Conservation (phyloP, 768 basidiomycete genomes). For the Fibroporia radiculosa region DNA sequence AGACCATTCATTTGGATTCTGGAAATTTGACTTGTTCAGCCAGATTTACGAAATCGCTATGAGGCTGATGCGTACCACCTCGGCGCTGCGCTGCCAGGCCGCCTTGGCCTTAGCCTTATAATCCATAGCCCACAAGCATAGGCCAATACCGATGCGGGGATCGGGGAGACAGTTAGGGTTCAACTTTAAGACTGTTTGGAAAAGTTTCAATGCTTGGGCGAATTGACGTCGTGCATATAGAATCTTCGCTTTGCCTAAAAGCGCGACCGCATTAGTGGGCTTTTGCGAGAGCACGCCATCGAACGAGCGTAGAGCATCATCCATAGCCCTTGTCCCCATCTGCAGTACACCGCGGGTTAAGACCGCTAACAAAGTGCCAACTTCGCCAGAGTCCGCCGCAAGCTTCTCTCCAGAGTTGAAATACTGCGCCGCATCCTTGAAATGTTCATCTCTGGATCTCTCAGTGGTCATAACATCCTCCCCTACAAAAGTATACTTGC, state of each 20-base stretch:
- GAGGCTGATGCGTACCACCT: constrained; percentile 45
- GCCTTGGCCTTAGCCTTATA: constrained; percentile 74
- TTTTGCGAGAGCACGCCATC: constrained; percentile 70
- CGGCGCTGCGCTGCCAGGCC: constrained; percentile 87
- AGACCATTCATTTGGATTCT: constrained; percentile 78
- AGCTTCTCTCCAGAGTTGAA: constrained; percentile 54
- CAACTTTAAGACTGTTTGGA: constrained; percentile 76
- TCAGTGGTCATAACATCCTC: constrained; percentile 55
- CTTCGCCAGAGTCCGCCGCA: constrained; percentile 51
- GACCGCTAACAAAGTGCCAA: constrained; percentile 47
- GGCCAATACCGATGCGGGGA: constrained; percentile 90
- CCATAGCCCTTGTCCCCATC: constrained; percentile 71
- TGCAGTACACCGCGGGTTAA: constrained; percentile 73
- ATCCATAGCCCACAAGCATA: constrained; percentile 89
- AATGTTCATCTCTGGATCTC: constrained; percentile 59
- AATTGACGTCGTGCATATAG: constrained; percentile 74
- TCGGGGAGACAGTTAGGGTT: constrained; percentile 81
- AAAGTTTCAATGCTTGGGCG: constrained; percentile 72
- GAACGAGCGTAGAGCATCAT: constrained; percentile 76
- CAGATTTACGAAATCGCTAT: neutral
- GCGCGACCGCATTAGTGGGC: constrained; percentile 81
- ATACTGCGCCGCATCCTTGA: constrained; percentile 59
- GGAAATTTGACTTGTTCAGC: neutral
- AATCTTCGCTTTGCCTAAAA: constrained; percentile 86
- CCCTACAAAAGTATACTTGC: constrained; percentile 32